Conservation (phyloP, 768 basidiomycete genomes). For the Mycena albidolilacea region DNA sequence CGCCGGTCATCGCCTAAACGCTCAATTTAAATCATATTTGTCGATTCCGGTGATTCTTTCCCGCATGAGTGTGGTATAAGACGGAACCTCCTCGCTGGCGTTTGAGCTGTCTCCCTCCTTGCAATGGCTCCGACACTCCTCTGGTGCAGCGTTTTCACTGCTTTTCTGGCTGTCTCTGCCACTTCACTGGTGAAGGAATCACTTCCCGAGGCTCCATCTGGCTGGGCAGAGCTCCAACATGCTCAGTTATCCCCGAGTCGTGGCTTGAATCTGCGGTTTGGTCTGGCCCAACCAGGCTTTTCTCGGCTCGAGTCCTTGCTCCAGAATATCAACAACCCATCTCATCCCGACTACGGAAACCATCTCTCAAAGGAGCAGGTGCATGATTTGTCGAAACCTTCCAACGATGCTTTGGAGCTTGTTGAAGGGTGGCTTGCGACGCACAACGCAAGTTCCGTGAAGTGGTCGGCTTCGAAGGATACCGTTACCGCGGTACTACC, state of each 20-base stretch:
- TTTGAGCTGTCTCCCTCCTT: neutral
- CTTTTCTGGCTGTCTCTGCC: neutral
- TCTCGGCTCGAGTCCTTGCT: slow-evolving; percentile 50
- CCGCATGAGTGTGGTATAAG: slow-evolving; percentile 1
- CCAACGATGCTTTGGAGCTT: slow-evolving; percentile 48
- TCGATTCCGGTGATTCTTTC: neutral
- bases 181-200: slow-evolving; percentile 27
- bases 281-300: slow-evolving; percentile 50
- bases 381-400: slow-evolving; percentile 57
- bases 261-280: slow-evolving; percentile 54
- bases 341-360: slow-evolving; percentile 49
- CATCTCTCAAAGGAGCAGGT: slow-evolving; percentile 62
- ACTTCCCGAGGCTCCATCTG: slow-evolving; percentile 28
- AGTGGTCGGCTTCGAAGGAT: slow-evolving; percentile 61
- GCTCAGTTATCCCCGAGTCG: slow-evolving; percentile 7
- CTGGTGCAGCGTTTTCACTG: slow-evolving; percentile 9
- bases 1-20: no score
- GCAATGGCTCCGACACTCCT: neutral
- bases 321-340: slow-evolving; percentile 50
- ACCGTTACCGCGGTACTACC: slow-evolving; percentile 62
- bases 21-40: no score
- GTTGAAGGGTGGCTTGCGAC: slow-evolving; percentile 29
- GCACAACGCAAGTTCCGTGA: slow-evolving; percentile 42
- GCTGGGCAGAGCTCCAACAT: slow-evolving; percentile 29
- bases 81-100: neutral